Evolutionary conservation across 345 rosid species (phyloP).

Genomic region (Noccaea bulbosa): DNA sequence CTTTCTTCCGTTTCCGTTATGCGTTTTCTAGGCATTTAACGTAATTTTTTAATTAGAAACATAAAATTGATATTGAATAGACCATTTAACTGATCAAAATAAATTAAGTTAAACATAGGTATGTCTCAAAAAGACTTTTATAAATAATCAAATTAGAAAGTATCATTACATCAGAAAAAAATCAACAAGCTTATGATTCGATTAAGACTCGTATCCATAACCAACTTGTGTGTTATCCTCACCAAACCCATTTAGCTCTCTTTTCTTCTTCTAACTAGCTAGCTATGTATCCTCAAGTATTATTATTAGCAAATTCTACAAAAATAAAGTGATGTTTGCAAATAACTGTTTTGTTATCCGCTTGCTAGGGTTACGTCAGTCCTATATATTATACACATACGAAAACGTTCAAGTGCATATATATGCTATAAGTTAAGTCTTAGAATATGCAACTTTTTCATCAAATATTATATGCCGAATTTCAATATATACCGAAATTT

Average conservation of each 20-base stretch:
- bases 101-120: not conserved
- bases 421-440: not conserved
- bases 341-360: not conserved
- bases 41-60: not conserved
- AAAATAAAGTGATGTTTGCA: not conserved
- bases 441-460: not conserved
- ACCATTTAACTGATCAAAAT: not conserved
- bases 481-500: not conserved
- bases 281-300: slow-evolving; percentile 14
- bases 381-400: no score
- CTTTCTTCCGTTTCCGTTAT: not conserved
- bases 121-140: slow-evolving; percentile 1
- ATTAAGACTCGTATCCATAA: slow-evolving; percentile 31
- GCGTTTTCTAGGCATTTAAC: no score
- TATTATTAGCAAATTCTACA: not conserved
- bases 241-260: slow-evolving; percentile 38
- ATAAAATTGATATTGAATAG: not conserved
- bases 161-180: not conserved
- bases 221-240: slow-evolving; percentile 33
- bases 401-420: not conserved
- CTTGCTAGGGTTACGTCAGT: not conserved
- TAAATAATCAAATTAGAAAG: slow-evolving; percentile 8
- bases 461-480: not conserved
- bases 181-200: slow-evolving; percentile 42
- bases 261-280: slow-evolving; percentile 6